Percentiles rank a stretch among this genome's conserved stretches.
Evolutionary conservation across 2,329 filamentous ascomycete species (phyloP).

Genomic region (Arthroderma sp.): DNA sequence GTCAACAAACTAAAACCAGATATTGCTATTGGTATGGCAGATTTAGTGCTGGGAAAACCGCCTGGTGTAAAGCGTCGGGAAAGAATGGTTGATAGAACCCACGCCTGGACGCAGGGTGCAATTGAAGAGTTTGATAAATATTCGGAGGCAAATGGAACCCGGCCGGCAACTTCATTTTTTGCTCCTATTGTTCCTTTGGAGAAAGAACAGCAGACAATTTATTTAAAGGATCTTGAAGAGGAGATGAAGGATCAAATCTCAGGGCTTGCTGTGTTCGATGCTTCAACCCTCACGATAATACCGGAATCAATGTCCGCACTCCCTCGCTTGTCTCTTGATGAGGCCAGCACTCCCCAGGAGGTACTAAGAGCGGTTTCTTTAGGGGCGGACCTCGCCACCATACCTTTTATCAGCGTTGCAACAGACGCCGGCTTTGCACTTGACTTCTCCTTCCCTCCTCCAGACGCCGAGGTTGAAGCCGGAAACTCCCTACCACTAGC

Average conservation of each 20-base stretch:
- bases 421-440: constrained; percentile 81
- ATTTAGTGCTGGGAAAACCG: constrained; percentile 48
- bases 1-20: constrained; percentile 59
- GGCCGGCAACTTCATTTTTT: constrained; percentile 40
- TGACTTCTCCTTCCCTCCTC: constrained; percentile 57
- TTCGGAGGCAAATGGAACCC: constrained; percentile 17
- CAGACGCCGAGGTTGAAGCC: constrained; percentile 7
- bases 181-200: constrained; percentile 61
- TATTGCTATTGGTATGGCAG: constrained; percentile 64
- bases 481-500: constrained; percentile 43
- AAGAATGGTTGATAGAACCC: constrained; percentile 77
- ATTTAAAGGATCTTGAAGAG: constrained; percentile 60
- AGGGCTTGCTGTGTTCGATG: constrained; percentile 66
- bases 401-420: constrained; percentile 59
- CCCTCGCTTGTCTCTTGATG: constrained; percentile 61
- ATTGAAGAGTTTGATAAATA: constrained; percentile 34
- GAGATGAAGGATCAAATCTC: constrained; percentile 45
- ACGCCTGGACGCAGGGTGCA: constrained; percentile 64
- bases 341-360: constrained; percentile 58
- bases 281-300: constrained; percentile 54
- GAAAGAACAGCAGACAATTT: constrained; percentile 62
- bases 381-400: constrained; percentile 66
- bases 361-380: constrained; percentile 61
- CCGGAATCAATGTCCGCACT: constrained; percentile 47
- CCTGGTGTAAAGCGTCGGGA: constrained; percentile 59